Base-by-base conservation (phyloP, 177 flowering plant genomes). In the Vitis hybrid region DNA sequence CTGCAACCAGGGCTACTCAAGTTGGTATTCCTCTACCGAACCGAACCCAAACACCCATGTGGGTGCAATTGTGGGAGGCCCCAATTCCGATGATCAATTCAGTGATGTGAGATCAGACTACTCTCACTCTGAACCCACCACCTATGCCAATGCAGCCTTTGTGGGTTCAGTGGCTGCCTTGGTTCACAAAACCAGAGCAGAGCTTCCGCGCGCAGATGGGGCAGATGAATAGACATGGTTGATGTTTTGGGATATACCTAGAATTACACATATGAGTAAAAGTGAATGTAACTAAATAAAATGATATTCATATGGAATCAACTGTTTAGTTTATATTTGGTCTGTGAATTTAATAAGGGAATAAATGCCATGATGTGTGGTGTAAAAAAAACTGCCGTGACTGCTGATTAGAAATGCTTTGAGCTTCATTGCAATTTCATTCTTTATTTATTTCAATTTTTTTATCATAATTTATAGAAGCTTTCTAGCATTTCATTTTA, bases 1-100 rank as follows among this genome's bases (percentile, higher is more conserved):
- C 1, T 92, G 94, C 80, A 75, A 78, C 21, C 87, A 87, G 15
- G 94, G 88, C 31, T 59, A 56, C 59, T 79, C 84, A 2, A 70
- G 29, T 49, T 90, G 88, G 81, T 86, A 69, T 73, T 19, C 55
- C 19, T 73, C 85, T 0, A 18, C 22, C 52, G 65, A 72, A 1
- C 87, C 88, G 0, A 86, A 90, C 60, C 93, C 97, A 33, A 92
- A 89, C 65, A 72, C 71, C 49, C 89, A 86, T 64, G 82, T 82
- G 26, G 94, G 97, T 51, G 93, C 97, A 15, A 52, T 90, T 55
- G 94, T 87, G 33, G 97, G 94, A 60, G 97, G 94, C 3, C 97
- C 97, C 1, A 73, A 86, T 56, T 78, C 84, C 1, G 84, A 77
- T 56, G 97, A 90, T 69, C 77, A 79, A 57, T 90, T 84, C 77